Base-by-base conservation (phyloP, 2,329 filamentous ascomycete species). In the Cladophialophora yegresii region DNA sequence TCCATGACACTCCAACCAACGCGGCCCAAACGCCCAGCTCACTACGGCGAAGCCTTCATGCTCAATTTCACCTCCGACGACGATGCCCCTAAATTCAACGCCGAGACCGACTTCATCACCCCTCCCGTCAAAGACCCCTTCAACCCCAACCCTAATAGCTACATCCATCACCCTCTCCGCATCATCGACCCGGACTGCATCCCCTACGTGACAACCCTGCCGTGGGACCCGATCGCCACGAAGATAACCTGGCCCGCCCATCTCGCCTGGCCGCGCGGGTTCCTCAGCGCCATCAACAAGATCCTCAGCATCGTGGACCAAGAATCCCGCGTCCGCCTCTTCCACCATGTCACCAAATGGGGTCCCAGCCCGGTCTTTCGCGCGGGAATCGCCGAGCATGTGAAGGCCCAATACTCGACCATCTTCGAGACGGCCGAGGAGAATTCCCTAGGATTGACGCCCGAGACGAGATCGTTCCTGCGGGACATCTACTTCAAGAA, bases 321-420 rank as follows among this genome's bases (percentile, higher is more conserved):
- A 7, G 66, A 66, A 47, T 64, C 54, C 6, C 66, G 66, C 30
- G 59, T 61, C 1, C 64, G 66, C 9, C 61, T 68, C 7, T 68
- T 68, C 56, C 66, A 68, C 40, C 64, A 68, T 33, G 53, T 68
- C 13, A 58, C 54, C 4, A 64, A 58, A 28, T 68, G 65, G 36
- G 66, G 66, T n/a, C 66, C 66, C 16, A 58, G 63, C 10, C 66
- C 66, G 3, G 59, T 68, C 55, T 61, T 68, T 23, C 54, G 66
- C 4, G 50, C 45, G 10, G 66, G 66, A 12, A 66, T 68, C 45
- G 58, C 54, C 13, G 36, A 64, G 36, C 51, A 64, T 4, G 53
- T 63, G 32, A 54, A 53, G 9, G 63, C 26, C 50, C 40, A 63
- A 20, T 68, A 61, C 56, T 32, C 26, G 7, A 54, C 47, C 32